phyloP scores from a whole-genome alignment of 352 stramenopile genomes.

The Globisporangium irregulare region DNA sequence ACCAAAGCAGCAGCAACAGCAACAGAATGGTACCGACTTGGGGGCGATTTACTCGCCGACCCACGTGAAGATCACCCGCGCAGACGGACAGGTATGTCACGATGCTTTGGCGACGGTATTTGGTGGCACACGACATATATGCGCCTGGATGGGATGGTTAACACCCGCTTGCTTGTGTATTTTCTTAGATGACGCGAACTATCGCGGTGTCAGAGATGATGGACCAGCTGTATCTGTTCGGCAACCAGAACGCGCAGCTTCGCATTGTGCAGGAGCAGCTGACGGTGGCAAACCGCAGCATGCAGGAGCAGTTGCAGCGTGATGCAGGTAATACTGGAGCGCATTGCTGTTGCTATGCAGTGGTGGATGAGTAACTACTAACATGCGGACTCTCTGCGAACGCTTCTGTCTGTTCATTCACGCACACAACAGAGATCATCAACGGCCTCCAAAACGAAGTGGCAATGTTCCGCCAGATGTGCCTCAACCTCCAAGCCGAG shows the following conservation, averaged over 20 bases:
- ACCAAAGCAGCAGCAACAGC: not conserved
- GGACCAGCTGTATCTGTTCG: slow-evolving; percentile 70
- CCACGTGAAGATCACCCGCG: slow-evolving; percentile 71
- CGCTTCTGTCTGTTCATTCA: not conserved
- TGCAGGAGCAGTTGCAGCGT: slow-evolving; percentile 68
- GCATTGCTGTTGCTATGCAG: not conserved
- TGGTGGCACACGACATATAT: not conserved
- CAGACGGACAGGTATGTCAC: slow-evolving; percentile 44
- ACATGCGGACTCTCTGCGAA: not conserved
- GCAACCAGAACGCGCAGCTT: slow-evolving; percentile 65
- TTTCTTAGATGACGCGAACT: slow-evolving; percentile 53
- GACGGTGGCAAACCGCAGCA: slow-evolving; percentile 57
- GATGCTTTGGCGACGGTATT: not conserved
- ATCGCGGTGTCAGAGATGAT: slow-evolving; percentile 77
- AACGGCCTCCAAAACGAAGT: slow-evolving; percentile 71
- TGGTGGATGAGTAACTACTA: not conserved
- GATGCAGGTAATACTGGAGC: slow-evolving; percentile 23
- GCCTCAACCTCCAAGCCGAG: slow-evolving; percentile 73
- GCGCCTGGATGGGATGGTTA: not conserved
- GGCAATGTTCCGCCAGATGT: slow-evolving; percentile 82
- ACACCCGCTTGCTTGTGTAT: not conserved
- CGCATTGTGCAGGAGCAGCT: slow-evolving; percentile 61
- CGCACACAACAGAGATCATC: slow-evolving; percentile 38
- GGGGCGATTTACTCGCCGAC: slow-evolving; percentile 63
- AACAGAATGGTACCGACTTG: slow-evolving; percentile 18